Evolutionary conservation across 2,329 filamentous ascomycete species (phyloP), one percentile per base, ranked within the genome.

Genomic region (Dothideomycetes sp.): DNA sequence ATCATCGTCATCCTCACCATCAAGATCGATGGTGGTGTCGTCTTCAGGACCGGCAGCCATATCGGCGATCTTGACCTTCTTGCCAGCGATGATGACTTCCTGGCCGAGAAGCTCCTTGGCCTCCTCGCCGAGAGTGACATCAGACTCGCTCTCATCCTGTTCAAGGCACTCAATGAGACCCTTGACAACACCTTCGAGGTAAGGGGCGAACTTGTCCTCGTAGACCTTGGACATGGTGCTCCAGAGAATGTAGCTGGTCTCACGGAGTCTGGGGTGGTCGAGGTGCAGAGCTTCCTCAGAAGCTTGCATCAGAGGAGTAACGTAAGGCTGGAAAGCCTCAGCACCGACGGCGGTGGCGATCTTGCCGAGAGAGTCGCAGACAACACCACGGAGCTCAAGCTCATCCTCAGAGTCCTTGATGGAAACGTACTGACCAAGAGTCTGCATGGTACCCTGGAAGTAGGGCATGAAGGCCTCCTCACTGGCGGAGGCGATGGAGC

Each of bases 201-300:
- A 91, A 44, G 83, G 79, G 43, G 78, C 76, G 47, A 93, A 89
- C 41, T 87, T 73, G 56, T 85, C 82, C 54, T 82, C 80, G 63
- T 96, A 96, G 8, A 96, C 86, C 68, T 93, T 93, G 47, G 89
- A 83, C 58, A 98, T 79, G 28, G 84, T 86, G 50, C 85, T 87
- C 89, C 91, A 98, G 41, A 98, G 74, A 47, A 96, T 93, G 67
- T 94, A 98, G 60, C 86, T 94, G 47, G 87, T 95, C 70, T 98
- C 91, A 63, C 87, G 84, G 37, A 96, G 78, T 43, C 88, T 78
- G 29, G 88, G 84, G 65, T 95, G 88, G 53, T 86, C 88, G 3
- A 98, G 78, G 52, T 82, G 72, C 2, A 96, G 73, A 41, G 84
- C 88, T 63, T 95, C 88, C 64, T 95, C 88, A 51, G 85, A 94